Conservation (phyloP, 768 basidiomycete species). For the Hericium rajendrae region DNA sequence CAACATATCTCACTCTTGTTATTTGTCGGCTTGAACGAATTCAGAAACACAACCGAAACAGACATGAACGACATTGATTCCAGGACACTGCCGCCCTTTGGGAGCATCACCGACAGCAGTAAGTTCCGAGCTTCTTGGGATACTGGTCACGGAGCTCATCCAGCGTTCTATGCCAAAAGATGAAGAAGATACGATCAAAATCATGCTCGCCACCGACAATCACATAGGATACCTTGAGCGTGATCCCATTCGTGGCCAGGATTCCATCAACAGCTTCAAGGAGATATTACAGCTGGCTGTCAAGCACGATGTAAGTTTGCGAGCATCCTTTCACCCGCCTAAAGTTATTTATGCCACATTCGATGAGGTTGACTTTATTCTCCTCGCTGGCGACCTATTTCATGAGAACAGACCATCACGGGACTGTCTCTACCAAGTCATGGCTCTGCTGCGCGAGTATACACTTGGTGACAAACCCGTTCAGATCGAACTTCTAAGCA, state of each 20-base stretch:
- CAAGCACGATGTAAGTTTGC: constrained; percentile 64
- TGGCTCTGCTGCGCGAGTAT: constrained; percentile 84
- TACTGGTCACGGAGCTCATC: neutral
- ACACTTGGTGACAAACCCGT: constrained; percentile 84
- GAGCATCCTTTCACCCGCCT: neutral
- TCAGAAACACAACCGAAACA: no score
- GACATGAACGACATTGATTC: no score
- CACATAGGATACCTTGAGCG: constrained; percentile 93
- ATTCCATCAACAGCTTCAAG: constrained; percentile 89
- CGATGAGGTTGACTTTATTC: constrained; percentile 97
- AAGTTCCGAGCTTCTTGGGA: neutral
- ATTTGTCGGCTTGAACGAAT: no score
- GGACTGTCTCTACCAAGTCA: constrained; percentile 81
- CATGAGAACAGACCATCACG: constrained; percentile 95
- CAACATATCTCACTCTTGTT: no score
- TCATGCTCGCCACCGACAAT: constrained; percentile 91
- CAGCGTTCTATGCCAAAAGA: no score
- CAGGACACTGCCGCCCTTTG: no score
- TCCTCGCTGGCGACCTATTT: constrained; percentile 93
- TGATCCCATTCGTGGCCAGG: constrained; percentile 89
- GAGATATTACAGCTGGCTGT: constrained; percentile 90
- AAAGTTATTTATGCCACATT: neutral
- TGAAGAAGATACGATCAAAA: constrained; percentile 58
- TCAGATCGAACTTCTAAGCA: constrained; percentile 84
- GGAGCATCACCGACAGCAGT: neutral